Evolutionary conservation across 139 green algal genomes (phyloP).

Genomic region (Coelastrella sp.): DNA sequence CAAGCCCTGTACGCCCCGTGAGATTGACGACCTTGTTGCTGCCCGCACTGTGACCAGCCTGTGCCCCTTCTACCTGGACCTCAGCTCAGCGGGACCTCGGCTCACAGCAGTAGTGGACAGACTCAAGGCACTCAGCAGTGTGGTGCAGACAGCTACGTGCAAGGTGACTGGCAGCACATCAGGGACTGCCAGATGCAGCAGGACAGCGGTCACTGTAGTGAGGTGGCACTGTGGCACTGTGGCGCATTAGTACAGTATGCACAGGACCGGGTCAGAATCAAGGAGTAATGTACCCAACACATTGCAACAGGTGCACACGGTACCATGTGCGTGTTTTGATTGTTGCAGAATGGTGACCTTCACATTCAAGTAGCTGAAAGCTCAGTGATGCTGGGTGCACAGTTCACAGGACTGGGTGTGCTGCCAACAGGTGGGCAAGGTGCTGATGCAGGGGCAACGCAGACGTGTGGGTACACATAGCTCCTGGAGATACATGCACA

Average conservation of each 20-base stretch:
- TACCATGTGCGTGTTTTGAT: neutral
- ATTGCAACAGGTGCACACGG: neutral
- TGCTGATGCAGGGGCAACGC: neutral
- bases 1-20: conserved; percentile 61
- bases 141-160: conserved; percentile 60
- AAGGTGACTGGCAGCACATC: conserved; percentile 34
- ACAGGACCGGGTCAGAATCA: neutral
- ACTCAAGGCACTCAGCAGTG: conserved; percentile 71
- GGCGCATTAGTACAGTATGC: too few relatives aligned
- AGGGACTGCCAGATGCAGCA: neutral
- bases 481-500: neutral
- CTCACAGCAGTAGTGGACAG: conserved; percentile 71
- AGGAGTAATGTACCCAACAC: neutral
- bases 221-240: too few relatives aligned
- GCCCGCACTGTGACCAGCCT: conserved; percentile 62
- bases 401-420: conserved; percentile 67
- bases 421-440: conserved; percentile 56
- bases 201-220: too few relatives aligned
- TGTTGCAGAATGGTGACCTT: conserved; percentile 70
- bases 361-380: conserved; percentile 69
- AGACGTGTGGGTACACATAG: too few relatives aligned
- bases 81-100: conserved; percentile 45
- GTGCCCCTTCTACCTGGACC: conserved; percentile 85
- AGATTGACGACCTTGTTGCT: conserved; percentile 70
- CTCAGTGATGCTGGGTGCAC: conserved; percentile 66